A percentile compares a stretch with the other conserved stretches of the same genome.
Conservation (phyloP, 257 asterid species). For the Linderniella brevidens region DNA sequence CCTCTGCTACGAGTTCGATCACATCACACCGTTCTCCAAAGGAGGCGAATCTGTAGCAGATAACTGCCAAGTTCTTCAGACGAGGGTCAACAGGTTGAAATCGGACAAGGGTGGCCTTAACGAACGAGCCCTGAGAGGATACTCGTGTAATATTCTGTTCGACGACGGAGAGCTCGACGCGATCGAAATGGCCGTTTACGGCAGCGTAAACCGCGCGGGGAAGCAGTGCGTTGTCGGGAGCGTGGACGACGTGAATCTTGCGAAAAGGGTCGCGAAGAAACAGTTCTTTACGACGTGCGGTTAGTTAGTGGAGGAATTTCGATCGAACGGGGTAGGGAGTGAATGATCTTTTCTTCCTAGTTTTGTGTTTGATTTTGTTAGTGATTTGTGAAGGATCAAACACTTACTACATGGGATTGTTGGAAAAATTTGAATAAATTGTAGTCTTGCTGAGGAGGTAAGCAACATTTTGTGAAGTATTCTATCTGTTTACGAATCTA, state of each 20-base stretch:
- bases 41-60: conserved; percentile 56
- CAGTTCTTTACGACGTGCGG: no score
- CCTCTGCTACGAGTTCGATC: conserved; percentile 89
- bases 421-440: no score
- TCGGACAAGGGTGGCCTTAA: conserved; percentile 34
- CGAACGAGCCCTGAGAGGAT: conserved; percentile 37
- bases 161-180: conserved; percentile 38
- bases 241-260: neutral
- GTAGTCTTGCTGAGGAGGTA: no score
- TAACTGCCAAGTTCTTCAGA: conserved; percentile 80
- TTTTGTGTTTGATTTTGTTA: no score
- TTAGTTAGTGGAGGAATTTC: no score
- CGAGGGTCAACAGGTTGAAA: conserved; percentile 70
- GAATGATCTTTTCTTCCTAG: no score
- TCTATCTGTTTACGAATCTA: no score
- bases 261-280: no score
- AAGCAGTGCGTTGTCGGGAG: conserved; percentile 36
- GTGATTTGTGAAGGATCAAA: no score
- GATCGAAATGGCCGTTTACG: conserved; percentile 66
- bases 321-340: no score
- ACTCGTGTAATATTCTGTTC: conserved; percentile 52
- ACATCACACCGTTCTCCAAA: conserved; percentile 56
- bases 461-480: no score
- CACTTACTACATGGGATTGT: no score
- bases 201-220: conserved; percentile 38